Evolutionary conservation across 2,329 filamentous ascomycete species (phyloP), one percentile per base, ranked within the genome.

Genomic region (Tothia fuscella): DNA sequence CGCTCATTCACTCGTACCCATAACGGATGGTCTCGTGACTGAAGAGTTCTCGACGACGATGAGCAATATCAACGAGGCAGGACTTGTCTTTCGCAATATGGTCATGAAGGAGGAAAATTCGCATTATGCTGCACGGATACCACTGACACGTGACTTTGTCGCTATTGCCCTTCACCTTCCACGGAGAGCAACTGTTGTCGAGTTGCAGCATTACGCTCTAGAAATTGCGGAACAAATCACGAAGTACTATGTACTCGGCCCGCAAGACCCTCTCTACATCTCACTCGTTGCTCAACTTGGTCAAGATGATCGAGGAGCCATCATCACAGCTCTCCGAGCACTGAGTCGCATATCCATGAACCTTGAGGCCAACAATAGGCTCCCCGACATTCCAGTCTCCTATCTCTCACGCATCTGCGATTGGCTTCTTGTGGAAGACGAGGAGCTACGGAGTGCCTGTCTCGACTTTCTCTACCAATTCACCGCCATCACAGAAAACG

Each of bases 401-500:
- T 71, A 78, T 1, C 63, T 96, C 19, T 73, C 80, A 50, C 75
- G 72, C 32, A 74, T 91, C 37, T 74, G 74, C 45, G 73, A 80
- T 49, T 87, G 82, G 76, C 70, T 88, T 5, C 63, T 91, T 21
- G 71, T 91, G 6, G 82, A 91, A 49, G 91, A 98, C 51, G 87
- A 94, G 56, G 89, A 95, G 55, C 69, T 98, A 12, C 74, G 89
- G 50, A 83, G 86, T 53, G 83, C 86, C 14, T 87, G 83, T 47
- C 71, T 98, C 24, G 91, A 98, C 60, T 93, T 98, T 55, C 72
- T 96, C 25, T 96, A 96, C 56, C 86, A 95, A 57, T 98, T 88
- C 62, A 95, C 89, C 0, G 84, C 87, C 1, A 80, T 87, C 6
- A 76, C 81, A 3, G 72, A 82, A 31, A 98, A 96, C 50, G 80